phyloP scores from a whole-genome alignment of 352 stramenopile genomes.

The Saprolegnia parasitica region DNA sequence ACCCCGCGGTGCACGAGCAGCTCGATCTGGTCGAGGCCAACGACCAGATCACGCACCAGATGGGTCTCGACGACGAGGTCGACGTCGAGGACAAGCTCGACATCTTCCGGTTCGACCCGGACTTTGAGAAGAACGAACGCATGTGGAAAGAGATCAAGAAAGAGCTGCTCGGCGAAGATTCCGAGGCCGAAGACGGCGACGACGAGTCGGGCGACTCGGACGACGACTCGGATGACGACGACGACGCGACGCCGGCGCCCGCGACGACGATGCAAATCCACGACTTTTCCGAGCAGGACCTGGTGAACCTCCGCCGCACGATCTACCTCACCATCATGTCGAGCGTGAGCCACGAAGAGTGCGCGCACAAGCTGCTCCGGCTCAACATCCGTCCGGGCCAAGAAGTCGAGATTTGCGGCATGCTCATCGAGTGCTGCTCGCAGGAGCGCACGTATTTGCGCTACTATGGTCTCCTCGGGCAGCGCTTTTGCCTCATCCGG shows the following conservation, averaged over 20 bases:
- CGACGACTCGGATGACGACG: conserved; percentile 50
- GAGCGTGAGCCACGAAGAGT: conserved; percentile 98
- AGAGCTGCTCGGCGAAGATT: conserved; percentile 95
- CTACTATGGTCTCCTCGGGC: conserved; percentile 96
- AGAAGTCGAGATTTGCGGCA: conserved; percentile 98
- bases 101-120: conserved; percentile 91
- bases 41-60: conserved; percentile 99
- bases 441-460: conserved; percentile 96
- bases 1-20: conserved; percentile 90
- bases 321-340: conserved; percentile 99
- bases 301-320: conserved; percentile 96
- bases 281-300: conserved; percentile 96
- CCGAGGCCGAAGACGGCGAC: conserved; percentile 58
- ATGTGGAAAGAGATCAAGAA: conserved; percentile 95
- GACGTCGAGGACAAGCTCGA: conserved; percentile 95
- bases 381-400: conserved; percentile 95
- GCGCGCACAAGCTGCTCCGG: conserved; percentile 98
- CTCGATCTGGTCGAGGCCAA: conserved; percentile 97
- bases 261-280: conserved; percentile 66
- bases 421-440: conserved; percentile 99
- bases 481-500: conserved; percentile 96
- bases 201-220: conserved; percentile 41
- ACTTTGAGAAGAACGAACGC: conserved; percentile 95
- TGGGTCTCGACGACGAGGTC: conserved; percentile 95
- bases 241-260: conserved; percentile 33